Conservation (phyloP, 257 asterid genomes). For the Misopates orontium region DNA sequence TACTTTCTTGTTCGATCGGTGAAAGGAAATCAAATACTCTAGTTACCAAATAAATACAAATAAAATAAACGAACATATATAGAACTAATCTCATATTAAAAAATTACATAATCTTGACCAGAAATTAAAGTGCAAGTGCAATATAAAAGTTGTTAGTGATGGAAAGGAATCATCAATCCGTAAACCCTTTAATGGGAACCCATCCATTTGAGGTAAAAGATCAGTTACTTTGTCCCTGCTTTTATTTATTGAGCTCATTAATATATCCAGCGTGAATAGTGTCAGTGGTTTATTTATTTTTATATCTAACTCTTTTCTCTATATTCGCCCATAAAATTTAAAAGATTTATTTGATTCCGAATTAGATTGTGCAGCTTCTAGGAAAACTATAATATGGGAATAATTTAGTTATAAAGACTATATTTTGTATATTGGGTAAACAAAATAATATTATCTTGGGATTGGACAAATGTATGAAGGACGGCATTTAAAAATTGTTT, state of each 20-base stretch:
- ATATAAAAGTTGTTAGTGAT: neutral
- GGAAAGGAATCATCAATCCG: neutral
- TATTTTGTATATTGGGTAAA: neutral
- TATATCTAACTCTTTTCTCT: neutral
- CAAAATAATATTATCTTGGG: neutral
- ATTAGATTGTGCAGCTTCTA: conserved; percentile 18
- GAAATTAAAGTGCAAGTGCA: neutral
- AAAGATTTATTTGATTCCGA: conserved; percentile 12
- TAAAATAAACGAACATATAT: too few relatives aligned
- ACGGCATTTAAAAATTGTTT: neutral
- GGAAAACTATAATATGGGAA: conserved; percentile 10
- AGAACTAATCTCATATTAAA: too few relatives aligned
- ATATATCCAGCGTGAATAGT: conserved; percentile 24
- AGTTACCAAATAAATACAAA: too few relatives aligned
- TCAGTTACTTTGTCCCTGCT: conserved; percentile 2
- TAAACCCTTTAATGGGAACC: conserved; percentile 27
- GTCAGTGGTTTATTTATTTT: conserved; percentile 31
- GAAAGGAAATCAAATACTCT: too few relatives aligned
- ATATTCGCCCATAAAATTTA: conserved; percentile 13
- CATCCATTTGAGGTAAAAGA: conserved; percentile 27
- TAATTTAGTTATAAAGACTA: neutral
- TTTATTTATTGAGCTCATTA: conserved; percentile 28
- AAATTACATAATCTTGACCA: too few relatives aligned
- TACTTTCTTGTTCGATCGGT: too few relatives aligned
- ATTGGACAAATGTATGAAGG: conserved; percentile 5